phyloP scores from a whole-genome alignment of 805 yeast species.

The Scheffersomyces coipomensis region DNA sequence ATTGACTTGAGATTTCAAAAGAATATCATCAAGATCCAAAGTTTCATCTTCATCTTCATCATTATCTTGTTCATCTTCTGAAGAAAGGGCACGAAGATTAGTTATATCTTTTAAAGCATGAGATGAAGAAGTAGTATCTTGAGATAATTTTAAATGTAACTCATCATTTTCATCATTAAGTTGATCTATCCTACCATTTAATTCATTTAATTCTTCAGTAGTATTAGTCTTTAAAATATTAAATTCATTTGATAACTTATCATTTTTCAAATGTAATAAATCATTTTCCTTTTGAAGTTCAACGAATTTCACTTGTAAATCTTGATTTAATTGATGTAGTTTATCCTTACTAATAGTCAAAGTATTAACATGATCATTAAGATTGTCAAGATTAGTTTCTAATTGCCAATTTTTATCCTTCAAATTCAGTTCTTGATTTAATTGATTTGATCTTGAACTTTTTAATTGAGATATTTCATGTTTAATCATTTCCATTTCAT shows the following conservation, averaged over 20 bases:
- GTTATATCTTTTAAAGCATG: background rate
- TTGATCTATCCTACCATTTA: constrained; percentile 53
- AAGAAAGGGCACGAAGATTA: background rate
- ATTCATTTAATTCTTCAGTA: constrained; percentile 43
- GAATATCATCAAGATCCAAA: constrained; percentile 29
- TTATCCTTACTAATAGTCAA: constrained; percentile 40
- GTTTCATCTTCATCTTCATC: constrained; percentile 38
- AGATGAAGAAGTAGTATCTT: background rate
- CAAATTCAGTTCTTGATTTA: constrained; percentile 45
- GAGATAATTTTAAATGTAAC: constrained; percentile 38
- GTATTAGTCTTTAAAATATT: constrained; percentile 32
- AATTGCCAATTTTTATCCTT: constrained; percentile 67
- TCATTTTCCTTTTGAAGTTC: constrained; percentile 49
- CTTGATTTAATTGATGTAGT: constrained; percentile 29
- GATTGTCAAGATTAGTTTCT: constrained; percentile 48
- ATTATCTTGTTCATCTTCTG: background rate
- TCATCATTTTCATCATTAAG: constrained; percentile 70
- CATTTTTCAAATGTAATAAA: constrained; percentile 38
- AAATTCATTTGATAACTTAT: constrained; percentile 38
- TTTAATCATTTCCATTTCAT: constrained; percentile 39
- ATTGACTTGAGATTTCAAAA: constrained; percentile 25
- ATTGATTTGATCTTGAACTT: constrained; percentile 30
- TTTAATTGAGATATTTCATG: constrained; percentile 33
- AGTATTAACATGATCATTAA: constrained; percentile 43
- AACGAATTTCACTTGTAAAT: constrained; percentile 25